Percentiles rank a stretch among this genome's conserved stretches.
Evolutionary conservation across 2,329 filamentous ascomycete species (phyloP).

Genomic region (Apiospora malaysiana): DNA sequence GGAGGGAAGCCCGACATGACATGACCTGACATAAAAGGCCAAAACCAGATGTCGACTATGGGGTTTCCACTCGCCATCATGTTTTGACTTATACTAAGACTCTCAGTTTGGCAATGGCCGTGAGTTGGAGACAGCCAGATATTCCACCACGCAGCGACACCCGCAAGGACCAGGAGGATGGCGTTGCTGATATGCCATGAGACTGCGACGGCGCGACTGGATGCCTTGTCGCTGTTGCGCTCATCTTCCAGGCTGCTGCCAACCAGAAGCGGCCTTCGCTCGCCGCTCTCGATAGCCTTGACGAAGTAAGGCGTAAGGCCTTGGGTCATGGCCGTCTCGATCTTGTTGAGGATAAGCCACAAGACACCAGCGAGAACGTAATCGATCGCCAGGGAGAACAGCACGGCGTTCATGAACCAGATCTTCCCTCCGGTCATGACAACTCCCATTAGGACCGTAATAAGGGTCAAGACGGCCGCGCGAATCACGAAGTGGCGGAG

Average conservation of each 20-base stretch:
- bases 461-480: slow-evolving; percentile 42
- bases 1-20: slow-evolving; percentile 50
- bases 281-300: slow-evolving; percentile 27
- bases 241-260: neutral
- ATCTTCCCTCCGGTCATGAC: slow-evolving; percentile 40
- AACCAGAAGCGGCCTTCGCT: slow-evolving; percentile 26
- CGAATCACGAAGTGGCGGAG: slow-evolving; percentile 46
- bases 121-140: slow-evolving; percentile 49
- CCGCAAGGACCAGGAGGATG: slow-evolving; percentile 40
- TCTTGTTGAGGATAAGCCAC: slow-evolving; percentile 45
- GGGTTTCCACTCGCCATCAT: slow-evolving; percentile 15
- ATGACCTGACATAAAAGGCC: slow-evolving; percentile 35
- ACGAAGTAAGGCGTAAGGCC: slow-evolving; percentile 29
- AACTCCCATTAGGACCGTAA: slow-evolving; percentile 42
- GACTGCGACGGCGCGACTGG: slow-evolving; percentile 32
- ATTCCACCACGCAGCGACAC: slow-evolving; percentile 53
- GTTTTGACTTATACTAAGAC: neutral
- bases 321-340: slow-evolving; percentile 42
- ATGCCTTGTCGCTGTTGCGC: slow-evolving; percentile 22
- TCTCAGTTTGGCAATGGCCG: slow-evolving; percentile 41
- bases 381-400: slow-evolving; percentile 52
- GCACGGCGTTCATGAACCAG: slow-evolving; percentile 50
- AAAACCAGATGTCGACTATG: slow-evolving; percentile 49
- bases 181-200: slow-evolving; percentile 51
- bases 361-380: slow-evolving; percentile 51